phyloP scores from a whole-genome alignment of 805 yeast genomes.

The Suhomyces sp. region DNA sequence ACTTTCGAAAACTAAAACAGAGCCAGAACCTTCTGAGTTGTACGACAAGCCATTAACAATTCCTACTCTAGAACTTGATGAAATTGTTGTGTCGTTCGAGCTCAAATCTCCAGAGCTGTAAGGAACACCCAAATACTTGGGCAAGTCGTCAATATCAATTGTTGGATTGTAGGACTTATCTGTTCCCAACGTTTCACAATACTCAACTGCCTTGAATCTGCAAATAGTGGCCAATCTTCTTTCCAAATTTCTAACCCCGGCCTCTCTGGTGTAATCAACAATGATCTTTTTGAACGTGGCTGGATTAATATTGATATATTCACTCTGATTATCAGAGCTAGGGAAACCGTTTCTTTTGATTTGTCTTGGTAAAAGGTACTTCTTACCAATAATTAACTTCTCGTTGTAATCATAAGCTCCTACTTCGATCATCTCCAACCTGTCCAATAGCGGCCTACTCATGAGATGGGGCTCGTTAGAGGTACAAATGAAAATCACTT shows the following conservation, averaged over 20 bases:
- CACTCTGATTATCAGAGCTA: slow-evolving; percentile 16
- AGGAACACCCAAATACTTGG: slow-evolving; percentile 69
- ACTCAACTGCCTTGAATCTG: slow-evolving; percentile 78
- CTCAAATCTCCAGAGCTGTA: slow-evolving; percentile 34
- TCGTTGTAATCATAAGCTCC: slow-evolving; percentile 79
- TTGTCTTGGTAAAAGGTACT: slow-evolving; percentile 74
- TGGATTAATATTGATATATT: slow-evolving; percentile 45
- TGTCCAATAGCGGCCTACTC: slow-evolving; percentile 73
- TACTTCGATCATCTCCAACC: slow-evolving; percentile 78
- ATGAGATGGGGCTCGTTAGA: slow-evolving; percentile 73
- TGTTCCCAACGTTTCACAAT: slow-evolving; percentile 30
- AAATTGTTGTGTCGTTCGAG: slow-evolving; percentile 23
- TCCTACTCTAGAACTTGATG: slow-evolving; percentile 57
- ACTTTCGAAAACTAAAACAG: slow-evolving; percentile 75
- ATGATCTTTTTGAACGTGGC: slow-evolving; percentile 61
- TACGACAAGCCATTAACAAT: slow-evolving; percentile 82
- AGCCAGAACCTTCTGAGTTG: slow-evolving; percentile 83
- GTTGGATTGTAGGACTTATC: slow-evolving; percentile 31
- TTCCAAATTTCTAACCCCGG: slow-evolving; percentile 83
- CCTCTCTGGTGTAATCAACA: slow-evolving; percentile 71
- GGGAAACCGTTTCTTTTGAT: slow-evolving; percentile 63
- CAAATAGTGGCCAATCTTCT: slow-evolving; percentile 73
- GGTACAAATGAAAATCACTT: slow-evolving; percentile 79
- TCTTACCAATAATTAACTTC: slow-evolving; percentile 67
- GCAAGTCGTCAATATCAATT: slow-evolving; percentile 54